Conservation (phyloP, 2,329 filamentous ascomycete species). For the Fusarium sp. region DNA sequence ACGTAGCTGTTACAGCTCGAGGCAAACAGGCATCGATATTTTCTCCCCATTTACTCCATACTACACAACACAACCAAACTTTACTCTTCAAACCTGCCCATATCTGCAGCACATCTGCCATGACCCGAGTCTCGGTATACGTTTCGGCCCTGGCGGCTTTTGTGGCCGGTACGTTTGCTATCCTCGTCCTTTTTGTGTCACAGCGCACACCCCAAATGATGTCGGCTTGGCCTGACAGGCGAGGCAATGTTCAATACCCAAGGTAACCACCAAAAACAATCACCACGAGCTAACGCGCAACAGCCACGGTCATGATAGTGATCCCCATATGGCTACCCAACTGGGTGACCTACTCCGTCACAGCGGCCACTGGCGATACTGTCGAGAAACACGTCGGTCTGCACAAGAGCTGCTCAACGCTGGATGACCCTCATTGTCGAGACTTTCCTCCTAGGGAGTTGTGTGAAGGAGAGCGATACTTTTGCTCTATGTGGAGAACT, state of each 20-base stretch:
- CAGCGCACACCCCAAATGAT: constrained; percentile 37
- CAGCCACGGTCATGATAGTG: constrained; percentile 77
- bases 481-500: constrained; percentile 92
- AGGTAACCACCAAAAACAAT: background rate
- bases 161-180: constrained; percentile 52
- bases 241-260: background rate
- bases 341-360: constrained; percentile 74
- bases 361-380: constrained; percentile 56
- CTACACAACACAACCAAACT: background rate
- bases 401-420: constrained; percentile 79
- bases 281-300: constrained; percentile 45
- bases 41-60: constrained; percentile 22
- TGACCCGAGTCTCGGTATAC: constrained; percentile 58
- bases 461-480: constrained; percentile 66
- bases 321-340: constrained; percentile 73
- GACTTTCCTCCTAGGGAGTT: constrained; percentile 48
- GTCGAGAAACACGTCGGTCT: constrained; percentile 75
- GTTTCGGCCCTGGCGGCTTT: constrained; percentile 54
- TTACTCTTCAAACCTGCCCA: background rate
- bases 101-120: constrained; percentile 36
- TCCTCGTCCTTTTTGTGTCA: constrained; percentile 6
- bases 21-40: constrained; percentile 37
- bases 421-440: constrained; percentile 68
- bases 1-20: constrained; percentile 21
- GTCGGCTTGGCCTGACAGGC: constrained; percentile 21